Percentiles rank a stretch among this genome's conserved stretches.
These are phyloP conservation scores for Fistulina hepatica DNA, from an alignment of 1,284 basidiomycete species.

Conservation along the genomic window DNA sequence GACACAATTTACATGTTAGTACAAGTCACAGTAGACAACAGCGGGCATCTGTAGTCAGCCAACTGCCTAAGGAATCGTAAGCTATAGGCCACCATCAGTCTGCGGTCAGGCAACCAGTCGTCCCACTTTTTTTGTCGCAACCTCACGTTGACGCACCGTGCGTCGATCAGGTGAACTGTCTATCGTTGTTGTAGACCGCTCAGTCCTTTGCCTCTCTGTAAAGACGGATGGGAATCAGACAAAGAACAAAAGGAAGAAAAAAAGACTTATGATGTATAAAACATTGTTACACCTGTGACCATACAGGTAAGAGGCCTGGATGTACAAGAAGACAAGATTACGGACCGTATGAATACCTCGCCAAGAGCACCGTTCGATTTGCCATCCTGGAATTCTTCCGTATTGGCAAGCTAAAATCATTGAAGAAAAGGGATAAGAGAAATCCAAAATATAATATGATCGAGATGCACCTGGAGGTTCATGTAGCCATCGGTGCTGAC, in stretches of 20 bases:
- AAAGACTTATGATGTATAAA: slow-evolving; percentile 78
- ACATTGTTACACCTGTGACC: slow-evolving; percentile 64
- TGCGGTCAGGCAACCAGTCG: too few species aligned
- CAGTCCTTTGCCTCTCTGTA: slow-evolving; percentile 74
- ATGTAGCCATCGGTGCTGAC: slow-evolving; percentile 99
- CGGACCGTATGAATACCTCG: slow-evolving; percentile 95
- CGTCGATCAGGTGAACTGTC: too few species aligned
- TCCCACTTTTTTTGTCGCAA: too few species aligned
- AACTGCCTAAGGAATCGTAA: too few species aligned
- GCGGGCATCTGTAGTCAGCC: too few species aligned
- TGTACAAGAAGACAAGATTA: slow-evolving; percentile 9
- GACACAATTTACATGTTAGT: too few species aligned
- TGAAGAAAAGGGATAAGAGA: slow-evolving; percentile 3
- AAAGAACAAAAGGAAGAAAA: slow-evolving; percentile 3
- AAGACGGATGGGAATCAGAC: slow-evolving; percentile 24
- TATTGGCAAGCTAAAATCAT: slow-evolving; percentile 90
- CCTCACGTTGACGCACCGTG: too few species aligned
- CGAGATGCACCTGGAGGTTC: slow-evolving; percentile 82
- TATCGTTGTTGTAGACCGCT: too few species aligned
- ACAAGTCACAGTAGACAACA: too few species aligned
- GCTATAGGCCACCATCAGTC: too few species aligned
- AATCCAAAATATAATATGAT: slow-evolving; percentile 3
- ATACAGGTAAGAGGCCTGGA: slow-evolving; percentile 9
- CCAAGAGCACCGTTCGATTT: slow-evolving; percentile 93
- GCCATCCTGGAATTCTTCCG: slow-evolving; percentile 96